Percentiles rank a stretch among this genome's conserved stretches.
Conservation (phyloP, 129 eudicot species). For the Chrysanthemum seticuspe region DNA sequence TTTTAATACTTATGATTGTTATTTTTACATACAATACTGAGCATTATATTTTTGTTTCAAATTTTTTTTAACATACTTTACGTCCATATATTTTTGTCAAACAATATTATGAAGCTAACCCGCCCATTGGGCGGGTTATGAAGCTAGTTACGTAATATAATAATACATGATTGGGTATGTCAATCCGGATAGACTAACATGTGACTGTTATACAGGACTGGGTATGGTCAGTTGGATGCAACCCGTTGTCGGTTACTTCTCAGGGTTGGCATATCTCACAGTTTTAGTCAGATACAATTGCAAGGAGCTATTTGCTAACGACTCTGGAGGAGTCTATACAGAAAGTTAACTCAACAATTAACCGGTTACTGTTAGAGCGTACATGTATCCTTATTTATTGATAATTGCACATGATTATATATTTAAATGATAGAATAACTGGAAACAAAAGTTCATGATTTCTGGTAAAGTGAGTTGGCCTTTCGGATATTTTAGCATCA, state of each 20-base stretch:
- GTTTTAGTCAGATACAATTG: slow-evolving; percentile 79
- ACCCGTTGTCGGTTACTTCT: slow-evolving; percentile 77
- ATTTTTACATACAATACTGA: too few relatives aligned
- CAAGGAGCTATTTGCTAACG: slow-evolving; percentile 88
- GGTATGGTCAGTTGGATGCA: slow-evolving; percentile 96
- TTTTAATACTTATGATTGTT: too few relatives aligned
- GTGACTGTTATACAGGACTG: slow-evolving; percentile 61
- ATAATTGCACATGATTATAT: slow-evolving; percentile 7
- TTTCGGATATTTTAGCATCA: neutral
- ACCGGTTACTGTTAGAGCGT: slow-evolving; percentile 64
- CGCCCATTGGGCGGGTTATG: too few relatives aligned
- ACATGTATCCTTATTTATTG: slow-evolving; percentile 77
- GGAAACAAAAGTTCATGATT: neutral
- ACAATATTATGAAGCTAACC: too few relatives aligned
- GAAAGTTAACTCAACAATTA: slow-evolving; percentile 79
- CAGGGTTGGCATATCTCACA: slow-evolving; percentile 84
- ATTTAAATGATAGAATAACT: slow-evolving; percentile 3
- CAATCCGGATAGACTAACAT: slow-evolving; percentile 13
- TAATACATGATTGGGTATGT: neutral
- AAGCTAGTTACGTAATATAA: neutral
- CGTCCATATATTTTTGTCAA: too few relatives aligned
- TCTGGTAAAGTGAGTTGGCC: neutral
- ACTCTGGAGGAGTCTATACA: slow-evolving; percentile 94
- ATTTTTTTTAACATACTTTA: too few relatives aligned
- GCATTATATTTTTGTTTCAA: too few relatives aligned